phyloP scores from a whole-genome alignment of 192 early-diverging fungal species.

The Pilobolus umbonatus region DNA sequence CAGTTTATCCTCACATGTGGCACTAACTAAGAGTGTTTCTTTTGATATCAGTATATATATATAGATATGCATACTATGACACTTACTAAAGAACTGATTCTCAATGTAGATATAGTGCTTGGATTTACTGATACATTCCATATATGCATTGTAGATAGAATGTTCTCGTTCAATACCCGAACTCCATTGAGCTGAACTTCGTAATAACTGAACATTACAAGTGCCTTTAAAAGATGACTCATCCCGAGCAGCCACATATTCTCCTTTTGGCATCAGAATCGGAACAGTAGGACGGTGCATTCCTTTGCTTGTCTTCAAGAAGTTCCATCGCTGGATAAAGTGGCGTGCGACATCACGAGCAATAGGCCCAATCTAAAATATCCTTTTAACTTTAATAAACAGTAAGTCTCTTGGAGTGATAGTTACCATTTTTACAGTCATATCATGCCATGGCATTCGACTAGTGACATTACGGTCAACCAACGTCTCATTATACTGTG shows the following conservation, averaged over 20 bases:
- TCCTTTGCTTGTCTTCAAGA: slow-evolving; percentile 68
- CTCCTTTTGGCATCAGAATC: slow-evolving; percentile 70
- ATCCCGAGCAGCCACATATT: slow-evolving; percentile 58
- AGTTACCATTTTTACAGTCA: slow-evolving; percentile 64
- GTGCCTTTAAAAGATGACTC: slow-evolving; percentile 55
- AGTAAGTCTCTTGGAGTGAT: background rate
- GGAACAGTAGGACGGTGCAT: slow-evolving; percentile 56
- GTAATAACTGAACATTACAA: slow-evolving; percentile 60
- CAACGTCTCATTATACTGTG: slow-evolving; percentile 20
- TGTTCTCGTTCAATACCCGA: slow-evolving; percentile 61
- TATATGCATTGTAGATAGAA: slow-evolving; percentile 81
- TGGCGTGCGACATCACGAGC: slow-evolving; percentile 84
- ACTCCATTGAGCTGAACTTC: slow-evolving; percentile 69
- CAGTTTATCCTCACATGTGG: slow-evolving; percentile 17
- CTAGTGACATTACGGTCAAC: slow-evolving; percentile 43
- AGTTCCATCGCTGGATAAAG: slow-evolving; percentile 89
- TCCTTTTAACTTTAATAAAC: background rate
- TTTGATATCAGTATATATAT: background rate
- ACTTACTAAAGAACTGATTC: slow-evolving; percentile 88
- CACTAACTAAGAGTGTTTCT: slow-evolving; percentile 1
- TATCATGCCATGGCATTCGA: slow-evolving; percentile 92
- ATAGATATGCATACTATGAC: background rate
- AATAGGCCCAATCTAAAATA: slow-evolving; percentile 55
- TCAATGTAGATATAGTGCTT: slow-evolving; percentile 93
- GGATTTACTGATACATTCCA: slow-evolving; percentile 64